Conservation (phyloP, 192 early-diverging fungal species). For the Gigaspora rosea region DNA sequence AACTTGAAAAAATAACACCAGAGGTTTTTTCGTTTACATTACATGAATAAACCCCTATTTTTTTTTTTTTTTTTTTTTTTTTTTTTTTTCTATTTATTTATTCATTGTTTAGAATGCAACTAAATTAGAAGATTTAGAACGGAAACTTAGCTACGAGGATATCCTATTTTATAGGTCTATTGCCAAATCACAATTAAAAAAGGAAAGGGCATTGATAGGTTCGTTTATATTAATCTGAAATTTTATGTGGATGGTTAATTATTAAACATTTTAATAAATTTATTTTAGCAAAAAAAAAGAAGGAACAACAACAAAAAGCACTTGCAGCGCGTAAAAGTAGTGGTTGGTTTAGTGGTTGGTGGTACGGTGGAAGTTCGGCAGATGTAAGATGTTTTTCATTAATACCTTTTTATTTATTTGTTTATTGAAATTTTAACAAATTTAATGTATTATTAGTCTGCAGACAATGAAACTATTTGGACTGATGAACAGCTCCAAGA, state of each 20-base stretch:
- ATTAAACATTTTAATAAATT: neutral
- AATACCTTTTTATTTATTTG: neutral
- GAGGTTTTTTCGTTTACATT: conserved; percentile 36
- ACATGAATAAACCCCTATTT: neutral
- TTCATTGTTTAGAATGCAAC: conserved; percentile 51
- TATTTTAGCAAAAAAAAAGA: conserved; percentile 12
- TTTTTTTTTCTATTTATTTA: neutral
- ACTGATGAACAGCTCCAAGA: conserved; percentile 86
- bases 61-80: neutral
- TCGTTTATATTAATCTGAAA: conserved; percentile 21
- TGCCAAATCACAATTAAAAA: conserved; percentile 70
- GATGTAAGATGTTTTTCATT: conserved; percentile 13
- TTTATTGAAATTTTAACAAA: neutral
- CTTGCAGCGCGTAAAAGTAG: no score
- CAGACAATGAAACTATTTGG: conserved; percentile 50
- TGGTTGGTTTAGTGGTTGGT: conserved; percentile 39
- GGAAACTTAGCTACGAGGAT: conserved; percentile 83
- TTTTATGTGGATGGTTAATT: neutral
- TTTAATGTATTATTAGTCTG: conserved; percentile 23
- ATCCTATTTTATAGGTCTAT: conserved; percentile 83
- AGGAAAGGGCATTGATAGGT: conserved; percentile 70
- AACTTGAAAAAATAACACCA: conserved; percentile 45
- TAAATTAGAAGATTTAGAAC: conserved; percentile 69
- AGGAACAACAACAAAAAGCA: neutral
- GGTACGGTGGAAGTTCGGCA: conserved; percentile 34